These are phyloP conservation scores for Teratosphaeria nubilosa DNA, from an alignment of 2,329 filamentous ascomycete species.

Conservation along the genomic window DNA sequence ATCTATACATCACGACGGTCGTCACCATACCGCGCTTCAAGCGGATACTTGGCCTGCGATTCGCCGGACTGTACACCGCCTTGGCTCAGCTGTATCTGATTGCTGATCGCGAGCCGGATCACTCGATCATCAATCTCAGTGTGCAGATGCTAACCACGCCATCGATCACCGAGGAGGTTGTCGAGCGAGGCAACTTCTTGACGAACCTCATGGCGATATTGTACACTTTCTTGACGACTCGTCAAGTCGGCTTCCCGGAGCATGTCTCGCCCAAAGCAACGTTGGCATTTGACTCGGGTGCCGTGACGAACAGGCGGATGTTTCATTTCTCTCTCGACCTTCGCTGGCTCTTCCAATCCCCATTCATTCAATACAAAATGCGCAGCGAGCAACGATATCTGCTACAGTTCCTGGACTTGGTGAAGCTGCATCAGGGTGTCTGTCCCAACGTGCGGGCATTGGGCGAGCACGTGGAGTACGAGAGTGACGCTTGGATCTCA, in stretches of 20 bases:
- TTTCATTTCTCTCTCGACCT: slow-evolving; percentile 97
- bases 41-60: slow-evolving; percentile 80
- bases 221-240: slow-evolving; percentile 91
- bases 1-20: slow-evolving; percentile 92
- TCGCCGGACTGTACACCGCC: slow-evolving; percentile 88
- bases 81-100: slow-evolving; percentile 91
- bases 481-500: slow-evolving; percentile 96
- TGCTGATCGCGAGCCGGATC: slow-evolving; percentile 89
- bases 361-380: slow-evolving; percentile 77
- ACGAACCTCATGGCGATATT: slow-evolving; percentile 92
- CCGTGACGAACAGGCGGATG: slow-evolving; percentile 87
- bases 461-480: slow-evolving; percentile 94
- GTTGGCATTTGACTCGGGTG: slow-evolving; percentile 85
- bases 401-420: slow-evolving; percentile 86
- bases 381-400: slow-evolving; percentile 78
- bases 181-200: slow-evolving; percentile 89
- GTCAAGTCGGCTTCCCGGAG: slow-evolving; percentile 89
- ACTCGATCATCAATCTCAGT: slow-evolving; percentile 96
- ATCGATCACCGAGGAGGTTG: slow-evolving; percentile 90
- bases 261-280: slow-evolving; percentile 79
- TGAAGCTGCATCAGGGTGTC: slow-evolving; percentile 93
- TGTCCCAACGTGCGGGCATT: slow-evolving; percentile 88
- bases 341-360: slow-evolving; percentile 79
- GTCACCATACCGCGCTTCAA: slow-evolving; percentile 96
- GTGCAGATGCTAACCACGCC: slow-evolving; percentile 94